Conservation (phyloP, 257 asterid genomes). For the Nemophila menziesii region DNA sequence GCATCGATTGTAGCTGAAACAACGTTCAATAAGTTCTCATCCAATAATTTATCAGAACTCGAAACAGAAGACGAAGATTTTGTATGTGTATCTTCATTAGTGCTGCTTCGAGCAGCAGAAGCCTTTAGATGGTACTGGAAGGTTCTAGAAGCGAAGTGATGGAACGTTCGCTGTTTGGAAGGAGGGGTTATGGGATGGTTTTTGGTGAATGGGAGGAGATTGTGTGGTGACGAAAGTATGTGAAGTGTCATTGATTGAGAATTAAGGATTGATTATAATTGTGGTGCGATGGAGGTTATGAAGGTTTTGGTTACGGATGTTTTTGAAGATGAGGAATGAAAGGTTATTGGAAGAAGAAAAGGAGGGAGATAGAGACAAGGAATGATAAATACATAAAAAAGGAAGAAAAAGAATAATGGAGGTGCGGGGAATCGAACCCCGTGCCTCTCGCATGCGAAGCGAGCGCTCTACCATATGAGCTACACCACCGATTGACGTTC, state of each 20-base stretch:
- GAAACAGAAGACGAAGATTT: slow-evolving; percentile 18
- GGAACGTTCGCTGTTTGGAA: slow-evolving; percentile 8
- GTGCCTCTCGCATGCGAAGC: slow-evolving; percentile 99
- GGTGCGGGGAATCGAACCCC: slow-evolving; percentile 61
- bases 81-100: slow-evolving; percentile 1
- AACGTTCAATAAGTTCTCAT: slow-evolving; percentile 34
- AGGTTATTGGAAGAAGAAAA: slow-evolving; percentile 15
- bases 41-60: slow-evolving; percentile 28
- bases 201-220: slow-evolving; percentile 4
- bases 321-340: slow-evolving; percentile 45
- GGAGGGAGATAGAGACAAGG: not conserved
- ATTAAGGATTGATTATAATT: not conserved
- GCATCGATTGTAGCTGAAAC: slow-evolving; percentile 58
- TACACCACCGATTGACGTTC: slow-evolving; percentile 55
- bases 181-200: slow-evolving; percentile 4
- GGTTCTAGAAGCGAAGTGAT: slow-evolving; percentile 8
- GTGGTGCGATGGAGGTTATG: not conserved
- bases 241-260: slow-evolving; percentile 54
- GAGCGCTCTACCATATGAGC: slow-evolving; percentile 99
- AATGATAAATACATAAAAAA: not conserved
- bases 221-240: slow-evolving; percentile 24
- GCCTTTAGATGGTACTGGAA: slow-evolving; percentile 13
- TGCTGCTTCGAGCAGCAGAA: slow-evolving; percentile 14
- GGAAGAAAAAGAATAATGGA: slow-evolving; percentile 16
- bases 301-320: not conserved